Conservation (phyloP, 768 basidiomycete species). For the Boletus subcaerulescens region DNA sequence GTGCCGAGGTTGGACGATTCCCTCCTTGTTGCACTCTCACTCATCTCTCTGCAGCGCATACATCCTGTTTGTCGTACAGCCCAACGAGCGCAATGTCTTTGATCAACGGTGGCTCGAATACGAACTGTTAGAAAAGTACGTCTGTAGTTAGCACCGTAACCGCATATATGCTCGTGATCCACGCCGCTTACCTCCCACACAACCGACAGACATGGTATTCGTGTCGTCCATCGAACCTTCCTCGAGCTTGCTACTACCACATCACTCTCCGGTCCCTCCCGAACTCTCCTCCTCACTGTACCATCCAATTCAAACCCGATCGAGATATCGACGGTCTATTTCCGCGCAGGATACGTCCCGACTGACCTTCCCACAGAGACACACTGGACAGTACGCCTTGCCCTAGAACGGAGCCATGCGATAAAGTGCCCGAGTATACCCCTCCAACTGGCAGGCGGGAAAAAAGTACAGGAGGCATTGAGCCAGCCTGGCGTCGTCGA, state of each 20-base stretch:
- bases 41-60: slow-evolving; percentile 36
- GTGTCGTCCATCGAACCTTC: slow-evolving; percentile 73
- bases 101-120: slow-evolving; percentile 91
- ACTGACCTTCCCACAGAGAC: slow-evolving; percentile 65
- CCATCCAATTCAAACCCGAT: slow-evolving; percentile 23
- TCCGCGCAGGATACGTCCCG: slow-evolving; percentile 85
- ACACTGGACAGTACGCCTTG: slow-evolving; percentile 71
- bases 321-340: slow-evolving; percentile 89
- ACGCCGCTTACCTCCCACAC: neutral
- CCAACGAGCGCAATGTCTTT: slow-evolving; percentile 88
- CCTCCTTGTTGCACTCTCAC: neutral
- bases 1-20: slow-evolving; percentile 42
- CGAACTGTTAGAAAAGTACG: slow-evolving; percentile 74
- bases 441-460: slow-evolving; percentile 92
- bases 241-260: slow-evolving; percentile 61
- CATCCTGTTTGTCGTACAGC: slow-evolving; percentile 88
- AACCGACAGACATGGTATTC: slow-evolving; percentile 63
- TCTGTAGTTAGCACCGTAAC: neutral
- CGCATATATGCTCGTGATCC: neutral
- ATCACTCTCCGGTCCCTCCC: slow-evolving; percentile 44
- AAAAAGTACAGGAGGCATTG: slow-evolving; percentile 92
- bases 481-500: slow-evolving; percentile 72
- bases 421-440: slow-evolving; percentile 93
- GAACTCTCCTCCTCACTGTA: slow-evolving; percentile 38
- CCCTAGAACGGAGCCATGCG: slow-evolving; percentile 76